Percentiles rank a stretch among this genome's conserved stretches.
These are phyloP conservation scores for Trifolium subterraneum DNA, from an alignment of 306 rosid species.

Conservation along the genomic window DNA sequence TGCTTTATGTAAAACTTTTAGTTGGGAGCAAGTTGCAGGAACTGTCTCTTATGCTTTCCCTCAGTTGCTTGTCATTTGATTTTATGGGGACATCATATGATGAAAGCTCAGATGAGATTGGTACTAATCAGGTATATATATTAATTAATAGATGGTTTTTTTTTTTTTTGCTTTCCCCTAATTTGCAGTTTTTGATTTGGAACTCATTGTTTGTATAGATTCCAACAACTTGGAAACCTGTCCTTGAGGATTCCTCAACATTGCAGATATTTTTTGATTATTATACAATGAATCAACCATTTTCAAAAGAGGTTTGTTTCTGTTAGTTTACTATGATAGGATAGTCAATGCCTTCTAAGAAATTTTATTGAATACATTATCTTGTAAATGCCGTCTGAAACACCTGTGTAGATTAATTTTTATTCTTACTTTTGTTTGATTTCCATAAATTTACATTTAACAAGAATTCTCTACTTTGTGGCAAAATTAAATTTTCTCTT, in stretches of 20 bases:
- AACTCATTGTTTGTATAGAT: constrained; percentile 41
- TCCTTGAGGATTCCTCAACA: constrained; percentile 52
- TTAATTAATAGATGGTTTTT: constrained; percentile 18
- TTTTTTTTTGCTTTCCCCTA: constrained; percentile 13
- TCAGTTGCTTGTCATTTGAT: constrained; percentile 54
- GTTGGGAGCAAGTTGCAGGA: constrained; percentile 62
- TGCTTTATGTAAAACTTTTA: constrained; percentile 33
- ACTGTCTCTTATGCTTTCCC: constrained; percentile 49
- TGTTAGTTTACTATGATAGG: neutral
- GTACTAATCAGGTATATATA: constrained; percentile 53
- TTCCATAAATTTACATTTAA: neutral
- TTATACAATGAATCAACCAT: constrained; percentile 53
- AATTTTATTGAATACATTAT: constrained; percentile 3
- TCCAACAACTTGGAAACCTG: constrained; percentile 52
- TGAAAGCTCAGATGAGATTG: constrained; percentile 65
- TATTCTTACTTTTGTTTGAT: constrained; percentile 9
- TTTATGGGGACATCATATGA: constrained; percentile 60
- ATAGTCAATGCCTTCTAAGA: neutral
- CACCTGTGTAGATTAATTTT: neutral
- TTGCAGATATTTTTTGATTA: constrained; percentile 58
- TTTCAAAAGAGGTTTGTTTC: constrained; percentile 55
- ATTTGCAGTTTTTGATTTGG: constrained; percentile 33
- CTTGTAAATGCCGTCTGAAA: neutral
- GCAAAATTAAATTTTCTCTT: neutral
- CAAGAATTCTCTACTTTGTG: constrained; percentile 14